These are phyloP conservation scores for Candida tallmaniae DNA, from an alignment of 805 yeast genomes.

Conservation along the genomic window DNA sequence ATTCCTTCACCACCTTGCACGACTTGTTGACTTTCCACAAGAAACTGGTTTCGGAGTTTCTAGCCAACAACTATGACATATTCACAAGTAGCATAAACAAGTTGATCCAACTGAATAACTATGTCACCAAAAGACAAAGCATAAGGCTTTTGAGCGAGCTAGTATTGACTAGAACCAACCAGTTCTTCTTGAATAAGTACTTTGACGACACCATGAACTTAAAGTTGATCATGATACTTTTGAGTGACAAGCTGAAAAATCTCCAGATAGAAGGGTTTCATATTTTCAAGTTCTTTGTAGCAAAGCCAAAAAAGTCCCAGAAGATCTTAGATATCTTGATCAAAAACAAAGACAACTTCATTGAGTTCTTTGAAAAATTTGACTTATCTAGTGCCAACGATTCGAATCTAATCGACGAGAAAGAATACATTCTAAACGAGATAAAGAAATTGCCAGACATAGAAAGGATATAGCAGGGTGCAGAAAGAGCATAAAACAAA, in stretches of 20 bases:
- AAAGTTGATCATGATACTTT: conserved; percentile 77
- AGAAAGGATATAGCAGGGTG: conserved; percentile 18
- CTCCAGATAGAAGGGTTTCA: conserved; percentile 89
- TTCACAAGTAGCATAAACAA: conserved; percentile 64
- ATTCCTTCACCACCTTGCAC: conserved; percentile 72
- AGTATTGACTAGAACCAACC: conserved; percentile 67
- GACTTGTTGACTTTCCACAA: conserved; percentile 70
- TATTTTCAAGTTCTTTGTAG: conserved; percentile 91
- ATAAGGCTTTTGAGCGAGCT: conserved; percentile 70
- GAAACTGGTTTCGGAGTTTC: conserved; percentile 64
- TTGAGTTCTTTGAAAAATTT: conserved; percentile 64
- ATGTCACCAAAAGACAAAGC: conserved; percentile 90
- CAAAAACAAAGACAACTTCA: conserved; percentile 75
- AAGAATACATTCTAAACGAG: conserved; percentile 71
- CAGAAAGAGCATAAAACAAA: no score
- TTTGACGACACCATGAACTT: conserved; percentile 78
- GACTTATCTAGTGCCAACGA: conserved; percentile 61
- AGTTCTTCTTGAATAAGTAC: conserved; percentile 66
- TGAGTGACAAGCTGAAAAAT: conserved; percentile 86
- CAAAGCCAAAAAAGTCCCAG: conserved; percentile 86
- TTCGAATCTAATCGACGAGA: conserved; percentile 67
- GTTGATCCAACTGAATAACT: conserved; percentile 71
- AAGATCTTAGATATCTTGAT: conserved; percentile 74
- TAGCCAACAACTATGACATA: conserved; percentile 48
- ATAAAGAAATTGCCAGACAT: conserved; percentile 69